Percentiles rank a stretch among this genome's conserved stretches.
phyloP scores from a whole-genome alignment of 208 protist species.

The Leptomonas pyrrhocoris region DNA sequence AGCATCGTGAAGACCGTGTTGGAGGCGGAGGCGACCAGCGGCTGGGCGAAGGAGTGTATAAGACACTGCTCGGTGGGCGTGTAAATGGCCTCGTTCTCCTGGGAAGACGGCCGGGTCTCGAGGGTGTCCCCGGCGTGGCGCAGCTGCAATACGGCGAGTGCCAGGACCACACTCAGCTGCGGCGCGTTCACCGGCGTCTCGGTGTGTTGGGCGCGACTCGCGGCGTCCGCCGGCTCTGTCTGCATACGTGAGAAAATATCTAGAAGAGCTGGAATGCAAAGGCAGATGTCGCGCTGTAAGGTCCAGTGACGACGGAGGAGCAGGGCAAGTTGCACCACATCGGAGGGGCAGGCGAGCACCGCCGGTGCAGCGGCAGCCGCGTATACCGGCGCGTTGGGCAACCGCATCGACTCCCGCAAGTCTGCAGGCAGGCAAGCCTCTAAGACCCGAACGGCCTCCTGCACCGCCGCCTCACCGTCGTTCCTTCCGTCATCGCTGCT shows the following conservation, averaged over 20 bases:
- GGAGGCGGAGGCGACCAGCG: neutral
- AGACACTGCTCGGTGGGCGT: neutral
- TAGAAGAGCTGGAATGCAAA: conserved; percentile 17
- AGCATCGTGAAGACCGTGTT: conserved; percentile 10
- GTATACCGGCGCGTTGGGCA: neutral
- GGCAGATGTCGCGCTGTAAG: conserved; percentile 22
- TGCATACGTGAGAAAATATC: neutral
- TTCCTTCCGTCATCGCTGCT: neutral
- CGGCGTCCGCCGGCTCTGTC: neutral
- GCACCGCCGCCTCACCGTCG: neutral
- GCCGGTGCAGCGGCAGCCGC: neutral
- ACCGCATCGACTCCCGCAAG: neutral
- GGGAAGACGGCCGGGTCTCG: neutral
- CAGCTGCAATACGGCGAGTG: conserved; percentile 14
- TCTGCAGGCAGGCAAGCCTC: neutral
- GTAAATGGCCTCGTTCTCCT: neutral
- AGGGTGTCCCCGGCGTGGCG: neutral
- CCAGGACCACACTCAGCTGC: conserved; percentile 5
- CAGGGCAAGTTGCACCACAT: conserved; percentile 29
- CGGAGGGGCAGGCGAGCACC: conserved; percentile 7
- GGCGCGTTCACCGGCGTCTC: neutral
- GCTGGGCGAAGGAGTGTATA: neutral
- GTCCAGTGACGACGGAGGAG: conserved; percentile 28
- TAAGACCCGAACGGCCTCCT: neutral
- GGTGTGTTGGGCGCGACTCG: neutral